Conservation (phyloP, 352 stramenopile species). For the Plasmopara muralis region DNA sequence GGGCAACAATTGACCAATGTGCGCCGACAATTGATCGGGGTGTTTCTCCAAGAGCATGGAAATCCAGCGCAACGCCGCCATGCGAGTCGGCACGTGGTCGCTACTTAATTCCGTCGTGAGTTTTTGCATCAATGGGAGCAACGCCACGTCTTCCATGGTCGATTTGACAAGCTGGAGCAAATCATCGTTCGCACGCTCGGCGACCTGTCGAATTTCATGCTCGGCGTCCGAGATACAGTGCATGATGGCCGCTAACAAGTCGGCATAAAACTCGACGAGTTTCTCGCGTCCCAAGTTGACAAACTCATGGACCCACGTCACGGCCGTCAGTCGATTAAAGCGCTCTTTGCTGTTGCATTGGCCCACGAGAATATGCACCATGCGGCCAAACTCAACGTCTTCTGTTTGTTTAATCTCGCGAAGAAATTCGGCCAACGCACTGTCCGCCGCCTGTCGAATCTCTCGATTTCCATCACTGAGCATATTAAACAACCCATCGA, state of each 20-base stretch:
- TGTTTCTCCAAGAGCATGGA: conserved; percentile 98
- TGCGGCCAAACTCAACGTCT: conserved; percentile 96
- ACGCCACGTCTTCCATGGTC: conserved; percentile 85
- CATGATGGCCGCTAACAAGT: conserved; percentile 95
- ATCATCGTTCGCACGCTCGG: conserved; percentile 95
- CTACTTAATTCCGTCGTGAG: conserved; percentile 92
- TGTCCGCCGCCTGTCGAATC: conserved; percentile 95
- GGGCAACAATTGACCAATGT: conserved; percentile 90
- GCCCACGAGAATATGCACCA: conserved; percentile 96
- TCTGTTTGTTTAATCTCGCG: conserved; percentile 94
- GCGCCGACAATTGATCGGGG: conserved; percentile 88
- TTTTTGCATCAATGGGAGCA: conserved; percentile 92
- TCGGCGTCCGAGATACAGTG: conserved; percentile 97
- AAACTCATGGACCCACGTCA: conserved; percentile 98
- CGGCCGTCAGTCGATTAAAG: conserved; percentile 95
- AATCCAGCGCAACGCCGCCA: conserved; percentile 94
- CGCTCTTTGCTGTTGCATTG: conserved; percentile 96
- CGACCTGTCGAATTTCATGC: conserved; percentile 94
- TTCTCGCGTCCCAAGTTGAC: conserved; percentile 93
- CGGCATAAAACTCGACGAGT: conserved; percentile 93
- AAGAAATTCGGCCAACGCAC: conserved; percentile 91
- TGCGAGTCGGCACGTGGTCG: conserved; percentile 95
- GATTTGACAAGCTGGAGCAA: conserved; percentile 93
- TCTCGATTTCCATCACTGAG: conserved; percentile 97
- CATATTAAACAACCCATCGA: conserved; percentile 99